Evolutionary conservation across 2,329 filamentous ascomycete genomes (phyloP), one percentile per base, ranked within the genome.

Genomic region (Bipolaris gigantea): DNA sequence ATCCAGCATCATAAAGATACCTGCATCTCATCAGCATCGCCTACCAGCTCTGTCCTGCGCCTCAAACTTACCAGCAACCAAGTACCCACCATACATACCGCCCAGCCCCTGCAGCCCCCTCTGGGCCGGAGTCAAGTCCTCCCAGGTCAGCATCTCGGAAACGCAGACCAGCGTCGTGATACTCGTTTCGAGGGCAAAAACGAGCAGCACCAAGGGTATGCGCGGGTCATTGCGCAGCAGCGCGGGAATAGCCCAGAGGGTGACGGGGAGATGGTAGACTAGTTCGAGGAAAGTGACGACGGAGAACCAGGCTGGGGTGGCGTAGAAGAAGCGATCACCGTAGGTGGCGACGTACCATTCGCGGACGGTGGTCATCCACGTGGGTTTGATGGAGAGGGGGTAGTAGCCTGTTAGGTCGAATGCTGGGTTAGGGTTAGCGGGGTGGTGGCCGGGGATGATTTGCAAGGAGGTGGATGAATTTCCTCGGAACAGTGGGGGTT

Each of bases 131-230:
- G 50, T 70, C 57, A 74, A 55, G 34, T 70, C 64, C 30, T 64
- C 58, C 74, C 86, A 89, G 58, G 76, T 77, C 71, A 82, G 73
- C 60, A 82, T 83, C 52, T 89, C 86, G 2, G 80, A 78, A 41
- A 89, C 77, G 63, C 86, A 89, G 0, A 83, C 83, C 38, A 83
- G 64, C 0, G 86, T 88, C 1, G 86, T 87, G 50, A 88, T 58
- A 33, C 80, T 82, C 0, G 84, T 83, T 64, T 87, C 80, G 9
- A 84, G 70, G 0, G 82, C 81, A 61, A 83, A 88, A 2, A 84
- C 72, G 1, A 89, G 78, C 1, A 89, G 75, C 46, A 85, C 81
- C 0, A 88, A 71, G 0, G 85, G 84, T 4, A 85, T 61, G 43
- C 81, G 77, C 0, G 84, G 80, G 50, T 85, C 79, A 64, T 85